Evolutionary conservation across 1,284 basidiomycete species (phyloP).

Genomic region (Austroboletus novae-zelandiae): DNA sequence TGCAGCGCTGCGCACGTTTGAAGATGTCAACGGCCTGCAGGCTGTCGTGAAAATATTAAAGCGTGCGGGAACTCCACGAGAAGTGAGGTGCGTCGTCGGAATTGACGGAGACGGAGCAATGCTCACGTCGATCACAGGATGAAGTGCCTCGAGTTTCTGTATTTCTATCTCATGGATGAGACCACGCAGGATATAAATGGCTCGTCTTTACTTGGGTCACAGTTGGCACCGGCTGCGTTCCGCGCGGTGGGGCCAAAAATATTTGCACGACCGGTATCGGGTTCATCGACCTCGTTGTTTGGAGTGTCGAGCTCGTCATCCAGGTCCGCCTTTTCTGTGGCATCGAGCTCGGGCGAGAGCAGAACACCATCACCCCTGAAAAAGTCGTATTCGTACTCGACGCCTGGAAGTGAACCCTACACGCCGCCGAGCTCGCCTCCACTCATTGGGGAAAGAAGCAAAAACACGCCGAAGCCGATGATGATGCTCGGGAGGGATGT

Average conservation of each 20-base stretch:
- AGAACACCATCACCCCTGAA: conserved; percentile 31
- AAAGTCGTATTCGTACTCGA: conserved; percentile 34
- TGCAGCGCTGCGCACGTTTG: conserved; percentile 69
- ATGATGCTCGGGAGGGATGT: conserved; percentile 67
- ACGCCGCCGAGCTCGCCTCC: conserved; percentile 39
- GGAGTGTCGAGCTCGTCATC: conserved; percentile 37
- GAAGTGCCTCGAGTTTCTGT: conserved; percentile 91
- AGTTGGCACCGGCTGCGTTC: conserved; percentile 28
- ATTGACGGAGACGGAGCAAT: not conserved
- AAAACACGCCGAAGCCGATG: conserved; percentile 37
- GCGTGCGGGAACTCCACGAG: conserved; percentile 74
- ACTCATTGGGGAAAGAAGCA: conserved; percentile 6
- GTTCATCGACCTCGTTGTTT: conserved; percentile 33
- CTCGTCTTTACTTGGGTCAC: conserved; percentile 7
- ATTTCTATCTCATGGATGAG: conserved; percentile 89
- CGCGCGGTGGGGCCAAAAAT: conserved; percentile 20
- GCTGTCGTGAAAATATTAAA: conserved; percentile 81
- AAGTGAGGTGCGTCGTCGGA: conserved; percentile 64
- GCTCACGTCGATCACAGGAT: conserved; percentile 53
- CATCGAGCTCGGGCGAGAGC: conserved; percentile 38
- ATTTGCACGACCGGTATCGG: conserved; percentile 23
- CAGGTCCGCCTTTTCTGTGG: conserved; percentile 42
- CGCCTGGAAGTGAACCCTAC: conserved; percentile 14
- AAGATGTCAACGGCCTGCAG: conserved; percentile 73
- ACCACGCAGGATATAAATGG: conserved; percentile 31